Percentiles rank a stretch among this genome's conserved stretches.
These are phyloP conservation scores for Irpex lacteus DNA, from an alignment of 1,284 basidiomycete genomes.

Conservation along the genomic window DNA sequence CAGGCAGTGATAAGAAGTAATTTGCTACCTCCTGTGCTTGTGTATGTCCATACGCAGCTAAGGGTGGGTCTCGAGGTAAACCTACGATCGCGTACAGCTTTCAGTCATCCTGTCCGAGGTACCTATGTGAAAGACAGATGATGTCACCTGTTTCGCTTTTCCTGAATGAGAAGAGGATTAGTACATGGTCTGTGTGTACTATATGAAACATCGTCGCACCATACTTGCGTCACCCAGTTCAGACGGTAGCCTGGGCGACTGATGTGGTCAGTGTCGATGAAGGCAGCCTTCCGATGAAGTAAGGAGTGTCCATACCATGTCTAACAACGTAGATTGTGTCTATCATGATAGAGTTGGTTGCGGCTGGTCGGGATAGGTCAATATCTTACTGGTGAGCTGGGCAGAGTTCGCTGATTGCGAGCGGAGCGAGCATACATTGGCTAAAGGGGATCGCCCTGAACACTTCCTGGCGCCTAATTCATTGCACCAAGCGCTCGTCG, in stretches of 20 bases:
- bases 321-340: constrained; percentile 79
- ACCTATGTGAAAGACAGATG: neutral
- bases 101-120: neutral
- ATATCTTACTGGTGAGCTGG: too few species aligned
- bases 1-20: constrained; percentile 64
- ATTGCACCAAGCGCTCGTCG: too few species aligned
- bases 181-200: neutral
- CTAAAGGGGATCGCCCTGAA: too few species aligned
- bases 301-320: constrained; percentile 52
- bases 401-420: too few species aligned
- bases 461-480: too few species aligned
- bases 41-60: constrained; percentile 75
- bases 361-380: too few species aligned
- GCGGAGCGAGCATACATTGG: too few species aligned
- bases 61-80: constrained; percentile 71
- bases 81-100: constrained; percentile 16
- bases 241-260: constrained; percentile 59
- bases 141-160: constrained; percentile 56
- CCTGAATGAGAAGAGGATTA: constrained; percentile 35
- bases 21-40: constrained; percentile 74
- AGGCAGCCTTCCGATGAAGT: neutral
- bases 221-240: constrained; percentile 67
- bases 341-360: constrained; percentile 30
- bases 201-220: constrained; percentile 40
- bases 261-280: neutral